Evolutionary conservation across 1,284 basidiomycete genomes (phyloP), one percentile per base, ranked within the genome.

Genomic region (Hymenochaete sp.): DNA sequence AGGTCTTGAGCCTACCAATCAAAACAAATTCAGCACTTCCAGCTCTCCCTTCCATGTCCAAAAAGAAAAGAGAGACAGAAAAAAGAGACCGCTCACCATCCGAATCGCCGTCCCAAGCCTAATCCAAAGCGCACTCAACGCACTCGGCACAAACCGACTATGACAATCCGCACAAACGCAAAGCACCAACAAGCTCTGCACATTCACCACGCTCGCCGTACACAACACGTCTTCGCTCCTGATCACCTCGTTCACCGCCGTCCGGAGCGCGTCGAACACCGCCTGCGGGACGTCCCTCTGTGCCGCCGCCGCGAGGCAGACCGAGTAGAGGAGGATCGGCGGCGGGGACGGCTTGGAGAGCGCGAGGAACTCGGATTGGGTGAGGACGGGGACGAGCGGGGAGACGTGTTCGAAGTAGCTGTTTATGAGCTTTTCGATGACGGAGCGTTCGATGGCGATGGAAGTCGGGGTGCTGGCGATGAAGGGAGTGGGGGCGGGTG

Each of bases 161-260:
- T 89, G 85, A 46, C 77, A 79, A 54, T 89, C 85, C 38, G 77
- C 79, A 44, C 78, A 78, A 79, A 90, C 80, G 58, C 82, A 78
- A 56, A 93, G 61, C 53, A 93, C 83, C 51, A 98, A 71, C 49
- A 98, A 64, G 2, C 90, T 79, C 62, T 97, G 93, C 18, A 98
- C 83, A 56, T 96, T 93, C 49, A 82, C 77, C 49, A 93, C 79
- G 36, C 80, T 82, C 25, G 91, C 81, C 38, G 85, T 90, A 44
- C 86, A 90, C 48, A 97, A 68, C 31, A 96, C 81, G 61, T 98
- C 93, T 49, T 95, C 91, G 37, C 79, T 73, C 62, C 91, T 83
- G 61, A 98, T 82, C 33, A 93, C 72, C 44, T 72, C 76, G 59
- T 93, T 93, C 55, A 97, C 87, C 7, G 84, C 79, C 47, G 77